A percentile compares a stretch with the other conserved stretches of the same genome.
These are phyloP conservation scores for Macrotyloma uniflorum DNA, from an alignment of 306 rosid genomes.

Conservation along the genomic window DNA sequence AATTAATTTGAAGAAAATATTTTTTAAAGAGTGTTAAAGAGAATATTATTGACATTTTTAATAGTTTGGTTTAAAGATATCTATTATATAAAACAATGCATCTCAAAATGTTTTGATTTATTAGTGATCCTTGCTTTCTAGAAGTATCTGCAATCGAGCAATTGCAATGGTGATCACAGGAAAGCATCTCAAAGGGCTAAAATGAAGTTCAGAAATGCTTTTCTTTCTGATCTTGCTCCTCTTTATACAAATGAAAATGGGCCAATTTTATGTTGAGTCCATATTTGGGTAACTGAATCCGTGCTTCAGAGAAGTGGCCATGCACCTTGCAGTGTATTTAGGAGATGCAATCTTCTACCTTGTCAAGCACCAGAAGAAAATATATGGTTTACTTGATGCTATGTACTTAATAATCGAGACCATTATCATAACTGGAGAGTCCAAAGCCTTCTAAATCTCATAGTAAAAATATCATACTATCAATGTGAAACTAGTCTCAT, in stretches of 20 bases:
- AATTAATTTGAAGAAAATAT: too few relatives aligned
- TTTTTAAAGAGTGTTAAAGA: too few relatives aligned
- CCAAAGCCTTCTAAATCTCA: too few relatives aligned
- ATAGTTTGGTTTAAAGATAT: too few relatives aligned
- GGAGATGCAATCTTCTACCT: conserved; percentile 34
- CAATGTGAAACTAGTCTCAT: too few relatives aligned
- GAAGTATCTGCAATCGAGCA: conserved; percentile 40
- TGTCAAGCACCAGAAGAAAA: conserved; percentile 30
- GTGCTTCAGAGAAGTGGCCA: conserved; percentile 26
- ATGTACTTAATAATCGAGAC: conserved; percentile 35
- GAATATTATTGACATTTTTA: too few relatives aligned
- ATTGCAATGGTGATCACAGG: conserved; percentile 28
- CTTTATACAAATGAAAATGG: background rate
- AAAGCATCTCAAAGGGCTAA: conserved; percentile 32
- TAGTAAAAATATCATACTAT: too few relatives aligned
- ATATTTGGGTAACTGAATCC: conserved; percentile 41
- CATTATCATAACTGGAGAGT: too few relatives aligned
- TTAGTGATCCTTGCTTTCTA: conserved; percentile 20
- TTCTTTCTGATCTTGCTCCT: conserved; percentile 24
- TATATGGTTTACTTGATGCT: conserved; percentile 35
- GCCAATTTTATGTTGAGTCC: conserved; percentile 14
- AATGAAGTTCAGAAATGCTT: conserved; percentile 32
- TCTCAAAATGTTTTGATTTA: too few relatives aligned
- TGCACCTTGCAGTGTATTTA: conserved; percentile 21
- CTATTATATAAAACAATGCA: too few relatives aligned